These are phyloP conservation scores for Nicotiana benthamiana DNA, from an alignment of 257 asterid species.

Conservation along the genomic window DNA sequence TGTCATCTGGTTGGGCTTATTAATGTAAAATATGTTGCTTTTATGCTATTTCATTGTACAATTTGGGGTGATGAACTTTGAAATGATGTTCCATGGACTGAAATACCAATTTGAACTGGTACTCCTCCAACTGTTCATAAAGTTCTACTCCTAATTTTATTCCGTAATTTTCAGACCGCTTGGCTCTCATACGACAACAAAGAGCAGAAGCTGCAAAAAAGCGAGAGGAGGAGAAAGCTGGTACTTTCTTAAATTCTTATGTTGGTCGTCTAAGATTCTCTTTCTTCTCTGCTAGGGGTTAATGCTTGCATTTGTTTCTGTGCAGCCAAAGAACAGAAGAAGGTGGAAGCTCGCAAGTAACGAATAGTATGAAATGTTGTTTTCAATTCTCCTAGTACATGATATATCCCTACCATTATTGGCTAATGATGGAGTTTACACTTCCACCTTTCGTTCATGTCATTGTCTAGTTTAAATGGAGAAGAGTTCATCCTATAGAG, in stretches of 20 bases:
- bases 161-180: slow-evolving; percentile 46
- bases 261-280: background rate
- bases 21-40: background rate
- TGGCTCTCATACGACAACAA: slow-evolving; percentile 80
- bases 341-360: slow-evolving; percentile 76
- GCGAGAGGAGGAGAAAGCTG: slow-evolving; percentile 93
- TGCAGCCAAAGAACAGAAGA: slow-evolving; percentile 88
- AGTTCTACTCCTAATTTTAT: background rate
- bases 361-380: background rate
- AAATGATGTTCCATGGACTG: background rate
- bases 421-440: slow-evolving; percentile 2
- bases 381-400: slow-evolving; percentile 1
- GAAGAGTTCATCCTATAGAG: background rate
- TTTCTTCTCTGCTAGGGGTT: background rate
- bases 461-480: background rate
- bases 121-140: background rate
- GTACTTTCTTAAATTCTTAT: slow-evolving; percentile 18
- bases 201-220: slow-evolving; percentile 93
- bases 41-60: background rate
- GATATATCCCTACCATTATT: background rate
- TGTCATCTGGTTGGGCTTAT: background rate
- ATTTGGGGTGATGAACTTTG: background rate
- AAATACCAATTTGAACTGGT: background rate
- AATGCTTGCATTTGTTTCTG: background rate
- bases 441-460: background rate